Evolutionary conservation across 2,329 filamentous ascomycete species (phyloP), one percentile per base, ranked within the genome.

Genomic region (Alternaria postmessia): DNA sequence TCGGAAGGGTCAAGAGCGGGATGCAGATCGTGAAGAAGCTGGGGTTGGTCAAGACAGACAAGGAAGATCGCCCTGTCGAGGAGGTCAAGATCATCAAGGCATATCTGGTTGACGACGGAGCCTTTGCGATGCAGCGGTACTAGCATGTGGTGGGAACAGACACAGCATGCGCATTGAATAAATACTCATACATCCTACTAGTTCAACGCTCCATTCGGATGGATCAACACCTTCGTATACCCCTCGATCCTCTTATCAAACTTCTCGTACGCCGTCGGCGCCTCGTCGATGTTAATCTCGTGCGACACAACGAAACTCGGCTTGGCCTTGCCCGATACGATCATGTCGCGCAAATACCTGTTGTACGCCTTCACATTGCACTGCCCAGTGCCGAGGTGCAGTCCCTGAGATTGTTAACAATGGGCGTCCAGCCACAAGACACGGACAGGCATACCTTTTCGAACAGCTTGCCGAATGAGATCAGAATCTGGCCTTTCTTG

Each of bases 11-110:
- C 39, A 94, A 91, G 82, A 87, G 81, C 55, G 95, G 95, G 0
- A 88, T 98, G 86, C 84, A 86, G 57, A 85, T 94, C n/a, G 89
- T 98, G 28, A 89, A 92, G 82, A 86, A 93, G 67, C 91, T 99
- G 87, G 95, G 94, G 0, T 77, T 95, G 59, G 93, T 97, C 51
- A 92, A 91, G 82, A 97, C 93, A 1, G 92, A 88, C 24, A 81
- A 81, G 7, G 92, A 94, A 69, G 95, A 98, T 78, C 83, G 90
- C 69, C 95, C 95, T 0, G 80, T 88, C 6, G 90, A 96, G 70
- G 89, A 96, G 69, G 87, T 98, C 55, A 93, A 87, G 81, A 94
- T 98, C 62, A 75, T 92, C 44, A 87, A 82, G 67, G 92, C 93
- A 9, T 86, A 85, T 63, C 83, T 96, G 18, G 74, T 92, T n/a